These are phyloP conservation scores for Byssoonygena ceratinophila DNA, from an alignment of 2,329 filamentous ascomycete species.

Conservation along the genomic window DNA sequence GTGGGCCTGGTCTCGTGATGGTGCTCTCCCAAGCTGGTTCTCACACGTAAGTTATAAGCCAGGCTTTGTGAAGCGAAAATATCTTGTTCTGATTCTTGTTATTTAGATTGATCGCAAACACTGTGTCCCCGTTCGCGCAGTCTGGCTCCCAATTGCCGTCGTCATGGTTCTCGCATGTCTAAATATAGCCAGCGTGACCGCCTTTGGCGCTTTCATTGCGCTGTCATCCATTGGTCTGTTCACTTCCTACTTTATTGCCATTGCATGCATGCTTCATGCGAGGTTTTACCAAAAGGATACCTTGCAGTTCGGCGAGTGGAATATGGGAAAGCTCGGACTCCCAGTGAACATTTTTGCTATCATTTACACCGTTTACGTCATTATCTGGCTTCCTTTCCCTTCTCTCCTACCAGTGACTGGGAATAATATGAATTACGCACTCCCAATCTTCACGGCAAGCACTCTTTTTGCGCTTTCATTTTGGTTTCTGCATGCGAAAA, in stretches of 20 bases:
- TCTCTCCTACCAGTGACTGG: constrained; percentile 26
- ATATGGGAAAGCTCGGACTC: constrained; percentile 23
- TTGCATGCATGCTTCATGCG: constrained; percentile 27
- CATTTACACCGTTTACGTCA: constrained; percentile 25
- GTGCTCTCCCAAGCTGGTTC: constrained; percentile 36
- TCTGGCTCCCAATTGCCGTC: constrained; percentile 27
- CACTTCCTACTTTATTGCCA: constrained; percentile 34
- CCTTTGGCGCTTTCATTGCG: constrained; percentile 33
- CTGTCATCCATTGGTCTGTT: constrained; percentile 32
- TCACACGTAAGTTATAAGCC: constrained; percentile 19
- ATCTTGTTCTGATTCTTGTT: constrained; percentile 16
- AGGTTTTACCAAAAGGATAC: constrained; percentile 22
- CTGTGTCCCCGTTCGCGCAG: constrained; percentile 30
- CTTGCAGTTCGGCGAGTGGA: constrained; percentile 25
- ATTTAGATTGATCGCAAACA: constrained; percentile 25
- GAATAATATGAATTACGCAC: constrained; percentile 33
- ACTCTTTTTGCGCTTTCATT: constrained; percentile 15
- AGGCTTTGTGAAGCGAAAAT: background rate
- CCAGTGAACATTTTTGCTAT: constrained; percentile 30
- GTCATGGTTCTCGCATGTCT: constrained; percentile 29
- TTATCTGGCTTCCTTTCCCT: constrained; percentile 29
- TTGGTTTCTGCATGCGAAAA: constrained; percentile 16
- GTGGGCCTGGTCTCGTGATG: constrained; percentile 43
- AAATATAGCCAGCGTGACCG: constrained; percentile 33
- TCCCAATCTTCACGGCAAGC: constrained; percentile 25